Evolutionary conservation across 345 rosid genomes (phyloP), one percentile per base, ranked within the genome.

Genomic region (Eucalyptus marginata): DNA sequence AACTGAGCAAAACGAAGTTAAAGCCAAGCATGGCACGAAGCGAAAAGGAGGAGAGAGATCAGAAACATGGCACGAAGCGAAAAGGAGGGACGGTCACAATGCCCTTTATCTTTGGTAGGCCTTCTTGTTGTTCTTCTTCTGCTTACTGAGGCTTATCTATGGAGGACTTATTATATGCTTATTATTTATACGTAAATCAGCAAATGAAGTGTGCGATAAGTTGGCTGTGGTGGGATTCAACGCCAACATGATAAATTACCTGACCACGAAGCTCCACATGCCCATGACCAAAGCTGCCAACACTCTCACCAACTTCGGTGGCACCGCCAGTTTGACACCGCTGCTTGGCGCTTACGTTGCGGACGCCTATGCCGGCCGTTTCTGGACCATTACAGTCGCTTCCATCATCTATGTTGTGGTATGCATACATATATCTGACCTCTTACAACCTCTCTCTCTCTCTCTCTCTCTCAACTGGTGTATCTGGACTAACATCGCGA

Each of bases 201-300:
- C 95, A 4, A 98, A 96, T 87, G 99, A 98, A 92, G 94, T 91
- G 14, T 95, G 98, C 88, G 99, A 98, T 94, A 98, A 96, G 92
- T 88, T 98, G 86, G 99, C 99, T 7, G 97, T 97, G 86, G 96
- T 96, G 83, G 99, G 99, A 36, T 97, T 98, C 90, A 40, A 80
- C 66, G 87, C 97, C 47, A 98, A 98, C 89, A 97, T 98, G 99
- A 93, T 95, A 68, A 98, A 94, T 94, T 98, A 98, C 95, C 88
- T 97, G 84, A 98, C 98, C 31, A 91, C 93, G 29, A 95, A 98
- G 91, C 92, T 98, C 87, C 97, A 98, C 83, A 93, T 97, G 95
- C 99, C 99, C 3, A 89, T 96, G 90, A 95, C 98, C 27, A 94
- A 95, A 95, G 99, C 99, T 22, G 99, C 99, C 56, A 98, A 97